Conservation (phyloP, 2,329 filamentous ascomycete genomes). For the Penicillium sp. region DNA sequence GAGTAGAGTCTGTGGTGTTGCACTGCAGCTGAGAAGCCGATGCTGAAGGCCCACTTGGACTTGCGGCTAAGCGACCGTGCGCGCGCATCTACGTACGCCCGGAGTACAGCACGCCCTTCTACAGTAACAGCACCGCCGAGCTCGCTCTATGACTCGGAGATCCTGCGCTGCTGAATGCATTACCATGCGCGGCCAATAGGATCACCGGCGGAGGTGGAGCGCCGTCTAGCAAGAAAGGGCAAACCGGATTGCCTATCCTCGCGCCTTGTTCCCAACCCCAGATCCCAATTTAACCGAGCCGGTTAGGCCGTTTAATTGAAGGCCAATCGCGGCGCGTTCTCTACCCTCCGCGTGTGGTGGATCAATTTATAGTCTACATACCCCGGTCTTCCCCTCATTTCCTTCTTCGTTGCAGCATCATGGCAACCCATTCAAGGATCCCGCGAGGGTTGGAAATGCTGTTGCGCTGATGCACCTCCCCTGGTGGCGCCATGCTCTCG, state of each 20-base stretch:
- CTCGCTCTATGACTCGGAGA: too few relatives aligned
- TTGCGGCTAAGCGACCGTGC: neutral
- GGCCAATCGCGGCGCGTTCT: conserved; percentile 8
- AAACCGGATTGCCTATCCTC: neutral
- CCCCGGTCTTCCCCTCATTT: conserved; percentile 12
- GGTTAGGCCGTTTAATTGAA: conserved; percentile 3
- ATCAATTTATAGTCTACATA: conserved; percentile 3
- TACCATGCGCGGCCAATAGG: too few relatives aligned
- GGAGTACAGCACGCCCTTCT: too few relatives aligned
- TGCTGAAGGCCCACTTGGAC: conserved; percentile 6
- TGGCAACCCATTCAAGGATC: neutral
- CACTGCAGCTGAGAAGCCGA: conserved; percentile 3
- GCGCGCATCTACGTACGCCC: neutral
- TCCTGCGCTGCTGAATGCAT: too few relatives aligned
- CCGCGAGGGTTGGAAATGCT: conserved; percentile 8
- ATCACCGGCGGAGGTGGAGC: too few relatives aligned
- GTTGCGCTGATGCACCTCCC: conserved; percentile 37
- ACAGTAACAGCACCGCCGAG: too few relatives aligned
- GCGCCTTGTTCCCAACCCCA: conserved; percentile 11
- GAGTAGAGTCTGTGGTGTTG: neutral
- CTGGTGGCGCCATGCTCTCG: conserved; percentile 32
- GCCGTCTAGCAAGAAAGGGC: too few relatives aligned
- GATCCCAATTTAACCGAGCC: conserved; percentile 13
- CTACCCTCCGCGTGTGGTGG: conserved; percentile 11
- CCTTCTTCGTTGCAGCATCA: neutral